These are phyloP conservation scores for Phytophthora chlamydospora DNA, from an alignment of 352 stramenopile species.

Conservation along the genomic window DNA sequence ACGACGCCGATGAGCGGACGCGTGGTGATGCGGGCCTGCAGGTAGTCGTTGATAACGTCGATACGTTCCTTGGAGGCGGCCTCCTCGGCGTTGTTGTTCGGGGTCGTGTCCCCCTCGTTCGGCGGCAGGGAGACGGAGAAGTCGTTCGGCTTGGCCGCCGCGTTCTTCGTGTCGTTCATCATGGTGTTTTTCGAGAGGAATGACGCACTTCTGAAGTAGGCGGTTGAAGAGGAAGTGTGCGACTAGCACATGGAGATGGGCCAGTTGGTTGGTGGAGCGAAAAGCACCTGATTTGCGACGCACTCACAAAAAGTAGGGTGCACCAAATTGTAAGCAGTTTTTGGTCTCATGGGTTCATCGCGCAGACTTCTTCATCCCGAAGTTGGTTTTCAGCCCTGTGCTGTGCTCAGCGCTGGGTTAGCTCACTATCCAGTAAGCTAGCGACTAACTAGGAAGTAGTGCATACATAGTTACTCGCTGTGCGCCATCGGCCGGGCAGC, in stretches of 20 bases:
- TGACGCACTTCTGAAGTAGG: not conserved
- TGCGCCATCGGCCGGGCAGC: no score
- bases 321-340: not conserved
- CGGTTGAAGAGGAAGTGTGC: constrained; percentile 1
- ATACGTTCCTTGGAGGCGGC: constrained; percentile 58
- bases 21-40: constrained; percentile 44
- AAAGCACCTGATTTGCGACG: no score
- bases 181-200: constrained; percentile 16
- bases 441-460: no score
- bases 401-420: no score
- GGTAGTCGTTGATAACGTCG: constrained; percentile 73
- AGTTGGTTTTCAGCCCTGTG: no score
- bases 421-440: no score
- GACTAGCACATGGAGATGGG: not conserved
- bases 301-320: not conserved
- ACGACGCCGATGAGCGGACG: constrained; percentile 85
- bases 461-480: no score
- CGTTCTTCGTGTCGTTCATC: constrained; percentile 38
- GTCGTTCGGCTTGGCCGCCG: not conserved
- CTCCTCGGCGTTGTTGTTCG: constrained; percentile 43
- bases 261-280: not conserved
- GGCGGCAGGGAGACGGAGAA: constrained; percentile 30
- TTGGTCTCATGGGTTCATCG: no score
- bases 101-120: constrained; percentile 23
- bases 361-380: no score